Evolutionary conservation across 2,329 filamentous ascomycete genomes (phyloP).

Genomic region (Claviceps sp.): DNA sequence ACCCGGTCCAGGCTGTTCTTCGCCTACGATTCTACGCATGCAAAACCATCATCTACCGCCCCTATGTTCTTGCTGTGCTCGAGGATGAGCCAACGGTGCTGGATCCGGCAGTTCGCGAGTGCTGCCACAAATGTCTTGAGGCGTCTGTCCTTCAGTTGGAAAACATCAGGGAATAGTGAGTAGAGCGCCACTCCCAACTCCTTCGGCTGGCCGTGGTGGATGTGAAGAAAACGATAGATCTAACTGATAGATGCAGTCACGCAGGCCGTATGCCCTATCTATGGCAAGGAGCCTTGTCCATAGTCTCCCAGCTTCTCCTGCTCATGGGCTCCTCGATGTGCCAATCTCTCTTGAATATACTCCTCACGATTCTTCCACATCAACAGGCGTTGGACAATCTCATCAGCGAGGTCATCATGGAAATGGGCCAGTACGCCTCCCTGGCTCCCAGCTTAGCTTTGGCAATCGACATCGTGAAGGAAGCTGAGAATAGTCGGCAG

Average conservation of each 20-base stretch:
- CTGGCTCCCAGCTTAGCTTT: constrained; percentile 64
- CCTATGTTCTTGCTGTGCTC: constrained; percentile 67
- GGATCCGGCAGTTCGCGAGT: constrained; percentile 61
- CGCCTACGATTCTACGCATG: constrained; percentile 73
- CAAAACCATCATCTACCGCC: constrained; percentile 73
- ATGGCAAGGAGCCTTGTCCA: constrained; percentile 72
- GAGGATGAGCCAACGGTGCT: constrained; percentile 62
- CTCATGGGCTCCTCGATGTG: constrained; percentile 81
- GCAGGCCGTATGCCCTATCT: constrained; percentile 75
- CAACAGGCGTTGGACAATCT: constrained; percentile 57
- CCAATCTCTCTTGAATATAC: constrained; percentile 52
- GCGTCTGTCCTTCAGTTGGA: constrained; percentile 69
- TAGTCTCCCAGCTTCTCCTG: constrained; percentile 68
- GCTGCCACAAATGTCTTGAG: constrained; percentile 69
- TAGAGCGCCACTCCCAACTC: constrained; percentile 10
- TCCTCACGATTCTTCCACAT: constrained; percentile 42
- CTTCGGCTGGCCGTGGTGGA: background rate
- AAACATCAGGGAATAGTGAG: constrained; percentile 63
- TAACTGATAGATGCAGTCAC: constrained; percentile 34
- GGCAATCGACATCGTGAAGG: constrained; percentile 67
- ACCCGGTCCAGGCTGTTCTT: constrained; percentile 67
- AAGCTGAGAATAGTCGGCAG: constrained; percentile 46
- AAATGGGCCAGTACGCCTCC: constrained; percentile 61
- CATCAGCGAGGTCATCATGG: constrained; percentile 62
- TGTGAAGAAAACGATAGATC: constrained; percentile 2